Evolutionary conservation across 1,284 basidiomycete species (phyloP).

Genomic region (Austroboletus niveus): DNA sequence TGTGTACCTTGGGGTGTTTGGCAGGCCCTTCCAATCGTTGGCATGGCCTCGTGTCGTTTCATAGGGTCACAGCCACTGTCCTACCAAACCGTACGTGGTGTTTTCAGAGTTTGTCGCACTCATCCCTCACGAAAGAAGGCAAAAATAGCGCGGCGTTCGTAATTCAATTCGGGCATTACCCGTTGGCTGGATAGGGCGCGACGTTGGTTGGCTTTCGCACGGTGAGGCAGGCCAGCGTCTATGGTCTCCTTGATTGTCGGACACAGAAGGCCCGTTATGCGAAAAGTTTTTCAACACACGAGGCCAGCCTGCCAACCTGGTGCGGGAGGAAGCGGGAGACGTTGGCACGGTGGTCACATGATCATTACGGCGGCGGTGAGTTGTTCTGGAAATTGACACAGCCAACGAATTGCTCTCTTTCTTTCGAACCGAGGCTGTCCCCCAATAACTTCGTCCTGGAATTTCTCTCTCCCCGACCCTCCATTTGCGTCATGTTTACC

Average conservation of each 20-base stretch:
- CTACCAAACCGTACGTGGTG: neutral
- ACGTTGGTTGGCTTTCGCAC: conserved; percentile 1
- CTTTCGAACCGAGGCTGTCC: neutral
- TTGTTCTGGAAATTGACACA: neutral
- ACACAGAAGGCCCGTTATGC: too few species aligned
- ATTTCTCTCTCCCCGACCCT: neutral
- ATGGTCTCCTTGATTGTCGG: conserved; percentile 17
- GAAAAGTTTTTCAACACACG: neutral
- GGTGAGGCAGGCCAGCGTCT: conserved; percentile 15
- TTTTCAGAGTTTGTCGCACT: too few species aligned
- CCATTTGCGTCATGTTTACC: neutral
- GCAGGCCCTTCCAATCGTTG: conserved; percentile 14
- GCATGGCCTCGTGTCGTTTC: conserved; percentile 19
- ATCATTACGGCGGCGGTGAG: neutral
- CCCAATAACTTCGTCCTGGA: conserved; percentile 14
- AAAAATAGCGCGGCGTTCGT: too few species aligned
- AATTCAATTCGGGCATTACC: too few species aligned
- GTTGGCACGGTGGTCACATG: neutral
- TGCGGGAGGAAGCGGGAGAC: too few species aligned
- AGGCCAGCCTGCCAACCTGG: conserved; percentile 4
- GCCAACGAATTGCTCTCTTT: neutral
- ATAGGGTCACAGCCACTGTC: conserved; percentile 27
- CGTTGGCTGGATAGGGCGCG: neutral
- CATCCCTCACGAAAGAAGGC: too few species aligned
- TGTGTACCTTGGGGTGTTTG: conserved; percentile 17